phyloP scores from a whole-genome alignment of 352 stramenopile species.

The Aphanomyces cochlioides region DNA sequence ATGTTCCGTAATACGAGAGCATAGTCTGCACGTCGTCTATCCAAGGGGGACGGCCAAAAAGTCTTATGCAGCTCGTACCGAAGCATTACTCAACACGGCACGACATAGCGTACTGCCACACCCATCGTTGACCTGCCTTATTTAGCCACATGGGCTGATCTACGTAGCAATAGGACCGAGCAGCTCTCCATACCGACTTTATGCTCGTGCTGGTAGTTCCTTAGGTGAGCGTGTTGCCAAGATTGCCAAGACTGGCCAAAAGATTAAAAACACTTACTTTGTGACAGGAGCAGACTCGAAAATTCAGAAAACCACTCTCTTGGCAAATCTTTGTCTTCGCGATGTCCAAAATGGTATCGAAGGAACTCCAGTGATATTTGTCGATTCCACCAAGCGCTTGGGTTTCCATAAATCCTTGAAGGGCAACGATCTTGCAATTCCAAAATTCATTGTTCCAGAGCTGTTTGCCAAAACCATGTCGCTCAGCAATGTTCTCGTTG shows the following conservation, averaged over 20 bases:
- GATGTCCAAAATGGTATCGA: conserved; percentile 29
- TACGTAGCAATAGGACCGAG: too few relatives aligned
- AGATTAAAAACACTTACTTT: conserved; percentile 5
- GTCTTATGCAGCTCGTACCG: too few relatives aligned
- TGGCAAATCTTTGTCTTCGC: conserved; percentile 11
- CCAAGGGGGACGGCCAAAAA: too few relatives aligned
- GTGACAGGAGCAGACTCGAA: too few relatives aligned
- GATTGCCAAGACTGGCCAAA: conserved; percentile 1
- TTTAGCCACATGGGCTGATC: too few relatives aligned
- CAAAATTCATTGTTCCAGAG: conserved; percentile 32
- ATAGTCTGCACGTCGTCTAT: too few relatives aligned
- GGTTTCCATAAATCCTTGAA: conserved; percentile 35
- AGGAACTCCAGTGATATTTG: conserved; percentile 34
- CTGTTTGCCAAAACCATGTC: conserved; percentile 32
- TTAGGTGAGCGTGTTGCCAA: not conserved
- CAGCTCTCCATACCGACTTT: not conserved
- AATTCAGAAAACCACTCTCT: too few relatives aligned
- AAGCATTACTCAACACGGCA: too few relatives aligned
- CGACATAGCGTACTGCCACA: too few relatives aligned
- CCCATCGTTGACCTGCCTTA: too few relatives aligned
- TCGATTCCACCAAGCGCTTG: conserved; percentile 37
- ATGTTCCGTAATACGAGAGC: too few relatives aligned
- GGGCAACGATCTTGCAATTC: conserved; percentile 21
- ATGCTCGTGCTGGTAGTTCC: not conserved
- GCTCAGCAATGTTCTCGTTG: conserved; percentile 3